Evolutionary conservation across 768 basidiomycete genomes (phyloP), one percentile per base, ranked within the genome.

Genomic region (Lentinula boryana): DNA sequence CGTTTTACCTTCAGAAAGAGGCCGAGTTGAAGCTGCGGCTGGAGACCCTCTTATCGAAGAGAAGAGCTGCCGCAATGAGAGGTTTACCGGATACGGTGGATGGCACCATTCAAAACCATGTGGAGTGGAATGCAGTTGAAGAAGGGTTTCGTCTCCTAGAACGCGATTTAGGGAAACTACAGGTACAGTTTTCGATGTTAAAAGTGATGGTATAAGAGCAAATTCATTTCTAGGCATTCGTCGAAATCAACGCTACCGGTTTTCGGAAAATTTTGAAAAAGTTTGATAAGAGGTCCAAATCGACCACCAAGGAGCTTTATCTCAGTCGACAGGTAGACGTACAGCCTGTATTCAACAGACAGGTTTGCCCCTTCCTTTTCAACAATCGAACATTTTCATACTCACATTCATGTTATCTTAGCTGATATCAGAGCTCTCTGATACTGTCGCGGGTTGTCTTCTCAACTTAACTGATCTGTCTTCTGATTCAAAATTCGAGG

Each of bases 201-300:
- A 61, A 58, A 65, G 56, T 60, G 27, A 54, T 35, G 65, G 57
- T 62, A 57, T 60, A 65, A 68, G 64, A 63, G 43, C 27, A 66
- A 67, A 59, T 48, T 63, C 52, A 44, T 43, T 63, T 60, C 46
- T 69, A 95, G 94, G 91, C 94, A 83, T 99, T 95, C 68, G 87
- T 99, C 63, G 97, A 98, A 74, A 90, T 97, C 68, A 99, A 98
- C 70, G 97, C 91, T 5, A 93, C 88, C 9, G 97, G 95, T 3
- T 98, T 98, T 72, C 85, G 95, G 49, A 98, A 98, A 72, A 98
- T 98, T 52, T 74, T 98, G 63, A 98, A 99, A 70, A 99, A 99
- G 71, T 99, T 93, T 82, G 97, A 98, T 75, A 99, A 98, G 74
- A 84, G 93, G 51, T 94, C 94, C 40, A 97, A 88, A 46, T 94